Conservation (phyloP, 106 monocot species). For the Triglochin maritima region DNA sequence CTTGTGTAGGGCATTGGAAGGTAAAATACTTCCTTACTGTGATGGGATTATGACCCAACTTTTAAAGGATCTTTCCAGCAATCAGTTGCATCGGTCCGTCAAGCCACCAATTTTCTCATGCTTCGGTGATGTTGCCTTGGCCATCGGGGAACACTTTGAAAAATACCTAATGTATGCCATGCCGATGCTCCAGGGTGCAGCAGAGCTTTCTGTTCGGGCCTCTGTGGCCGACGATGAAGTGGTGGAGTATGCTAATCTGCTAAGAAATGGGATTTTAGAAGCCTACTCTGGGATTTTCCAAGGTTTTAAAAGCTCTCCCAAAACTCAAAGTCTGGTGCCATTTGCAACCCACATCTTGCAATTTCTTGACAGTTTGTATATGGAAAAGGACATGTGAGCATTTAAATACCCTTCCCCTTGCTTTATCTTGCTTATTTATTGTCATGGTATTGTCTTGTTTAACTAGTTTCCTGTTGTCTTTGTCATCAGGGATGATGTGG, state of each 20-base stretch:
- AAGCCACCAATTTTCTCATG: slow-evolving; percentile 96
- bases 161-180: slow-evolving; percentile 83
- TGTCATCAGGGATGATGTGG: slow-evolving; percentile 72
- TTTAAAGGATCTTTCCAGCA: slow-evolving; percentile 74
- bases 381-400: slow-evolving; percentile 88
- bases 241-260: slow-evolving; percentile 83
- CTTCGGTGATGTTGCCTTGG: slow-evolving; percentile 87
- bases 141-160: slow-evolving; percentile 84
- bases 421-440: not conserved
- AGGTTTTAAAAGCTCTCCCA: slow-evolving; percentile 80
- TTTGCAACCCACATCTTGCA: slow-evolving; percentile 72
- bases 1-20: slow-evolving; percentile 87
- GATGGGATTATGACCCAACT: slow-evolving; percentile 97
- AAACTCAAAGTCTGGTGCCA: slow-evolving; percentile 62
- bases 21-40: slow-evolving; percentile 70
- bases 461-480: not conserved
- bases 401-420: not conserved
- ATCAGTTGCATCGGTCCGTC: slow-evolving; percentile 76
- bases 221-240: slow-evolving; percentile 63
- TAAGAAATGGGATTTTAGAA: slow-evolving; percentile 84
- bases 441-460: not conserved
- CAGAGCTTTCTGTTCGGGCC: slow-evolving; percentile 60
- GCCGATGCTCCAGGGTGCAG: slow-evolving; percentile 92
- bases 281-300: slow-evolving; percentile 96
- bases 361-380: slow-evolving; percentile 66